phyloP scores from a whole-genome alignment of 169 alveolate species.

The Eimeria maxima region DNA sequence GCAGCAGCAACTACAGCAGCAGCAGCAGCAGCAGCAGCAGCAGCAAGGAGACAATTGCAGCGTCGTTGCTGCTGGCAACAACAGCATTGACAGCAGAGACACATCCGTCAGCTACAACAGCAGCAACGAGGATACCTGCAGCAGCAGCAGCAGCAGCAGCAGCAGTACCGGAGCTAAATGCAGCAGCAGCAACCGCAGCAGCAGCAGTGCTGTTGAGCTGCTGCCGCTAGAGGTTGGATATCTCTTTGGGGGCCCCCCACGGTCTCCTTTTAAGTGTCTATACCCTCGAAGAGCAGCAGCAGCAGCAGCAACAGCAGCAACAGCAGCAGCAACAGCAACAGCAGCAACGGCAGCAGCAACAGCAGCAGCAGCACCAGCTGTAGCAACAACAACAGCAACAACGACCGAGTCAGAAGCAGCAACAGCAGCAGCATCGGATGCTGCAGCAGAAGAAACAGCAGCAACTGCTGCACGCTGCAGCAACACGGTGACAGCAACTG shows the following conservation, averaged over 20 bases:
- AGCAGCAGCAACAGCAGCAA: too few species aligned
- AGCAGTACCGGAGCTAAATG: background rate
- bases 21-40: slow-evolving; percentile 39
- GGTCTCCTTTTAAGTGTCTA: background rate
- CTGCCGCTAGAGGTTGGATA: slow-evolving; percentile 42
- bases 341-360: background rate
- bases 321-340: background rate
- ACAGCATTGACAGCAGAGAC: too few species aligned
- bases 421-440: background rate
- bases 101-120: background rate
- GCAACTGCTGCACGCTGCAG: background rate
- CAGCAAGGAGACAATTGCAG: background rate
- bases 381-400: background rate
- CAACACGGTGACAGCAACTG: background rate
- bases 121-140: background rate
- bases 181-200: slow-evolving; percentile 22
- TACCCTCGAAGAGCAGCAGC: too few species aligned
- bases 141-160: slow-evolving; percentile 25
- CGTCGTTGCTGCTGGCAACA: background rate
- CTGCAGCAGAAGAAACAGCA: background rate
- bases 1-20: slow-evolving; percentile 26
- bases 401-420: background rate
- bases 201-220: background rate
- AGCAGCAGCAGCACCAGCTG: background rate
- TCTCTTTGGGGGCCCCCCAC: background rate